Percentiles rank a stretch among this genome's conserved stretches.
Evolutionary conservation across 2,329 filamentous ascomycete genomes (phyloP).

Genomic region (Cercospora berteroae): DNA sequence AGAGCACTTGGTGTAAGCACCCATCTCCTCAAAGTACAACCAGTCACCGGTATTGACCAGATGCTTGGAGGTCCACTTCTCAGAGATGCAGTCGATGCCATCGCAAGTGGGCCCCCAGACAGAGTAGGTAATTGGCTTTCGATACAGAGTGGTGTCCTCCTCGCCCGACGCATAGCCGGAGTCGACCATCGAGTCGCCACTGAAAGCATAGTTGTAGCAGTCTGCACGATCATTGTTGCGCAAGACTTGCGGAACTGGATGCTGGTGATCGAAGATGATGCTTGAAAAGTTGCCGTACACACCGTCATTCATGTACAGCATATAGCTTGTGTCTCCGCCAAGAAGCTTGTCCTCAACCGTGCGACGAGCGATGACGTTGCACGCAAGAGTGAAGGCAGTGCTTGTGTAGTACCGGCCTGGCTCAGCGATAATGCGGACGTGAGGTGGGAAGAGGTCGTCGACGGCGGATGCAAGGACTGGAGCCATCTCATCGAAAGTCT

Average conservation of each 20-base stretch:
- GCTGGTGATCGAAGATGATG: conserved; percentile 99
- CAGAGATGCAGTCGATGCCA: conserved; percentile 90
- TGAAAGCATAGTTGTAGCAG: conserved; percentile 34
- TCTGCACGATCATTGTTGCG: conserved; percentile 30
- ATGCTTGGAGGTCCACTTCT: conserved; percentile 72
- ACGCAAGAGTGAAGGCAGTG: conserved; percentile 88
- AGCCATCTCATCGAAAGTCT: conserved; percentile 90
- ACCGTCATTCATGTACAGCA: conserved; percentile 97
- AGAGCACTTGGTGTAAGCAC: conserved; percentile 96
- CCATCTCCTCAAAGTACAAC: conserved; percentile 99
- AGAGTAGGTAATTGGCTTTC: conserved; percentile 69
- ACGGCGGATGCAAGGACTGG: conserved; percentile 73
- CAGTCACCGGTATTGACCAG: conserved; percentile 90
- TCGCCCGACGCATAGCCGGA: conserved; percentile 37
- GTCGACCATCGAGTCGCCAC: conserved; percentile 31
- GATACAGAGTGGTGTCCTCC: conserved; percentile 45
- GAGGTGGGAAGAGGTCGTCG: conserved; percentile 81
- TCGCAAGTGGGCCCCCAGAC: conserved; percentile 99
- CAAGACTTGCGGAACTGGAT: conserved; percentile 80
- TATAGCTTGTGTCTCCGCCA: conserved; percentile 69
- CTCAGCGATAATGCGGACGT: conserved; percentile 87
- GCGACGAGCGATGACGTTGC: conserved; percentile 92
- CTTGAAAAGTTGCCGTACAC: conserved; percentile 98
- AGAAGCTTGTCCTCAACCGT: conserved; percentile 69
- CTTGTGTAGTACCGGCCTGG: conserved; percentile 96